These are phyloP conservation scores for Cercospora sp. DNA, from an alignment of 2,329 filamentous ascomycete species.

Conservation along the genomic window DNA sequence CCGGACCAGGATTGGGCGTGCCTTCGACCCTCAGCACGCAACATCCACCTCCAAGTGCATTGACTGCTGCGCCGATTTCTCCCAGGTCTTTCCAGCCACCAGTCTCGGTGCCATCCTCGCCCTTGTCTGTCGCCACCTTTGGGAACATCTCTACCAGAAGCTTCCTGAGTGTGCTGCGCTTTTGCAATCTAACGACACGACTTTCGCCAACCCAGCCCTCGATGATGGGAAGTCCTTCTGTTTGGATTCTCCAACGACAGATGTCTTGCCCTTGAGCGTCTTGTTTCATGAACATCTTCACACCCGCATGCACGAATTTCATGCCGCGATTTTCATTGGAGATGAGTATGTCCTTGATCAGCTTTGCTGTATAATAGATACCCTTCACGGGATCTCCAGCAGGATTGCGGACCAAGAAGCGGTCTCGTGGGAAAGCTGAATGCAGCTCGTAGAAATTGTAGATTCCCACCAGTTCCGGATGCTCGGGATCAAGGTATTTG, in stretches of 20 bases:
- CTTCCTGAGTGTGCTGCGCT: slow-evolving; percentile 75
- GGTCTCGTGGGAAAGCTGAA: slow-evolving; percentile 78
- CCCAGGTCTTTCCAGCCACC: slow-evolving; percentile 71
- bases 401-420: slow-evolving; percentile 95
- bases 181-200: slow-evolving; percentile 71
- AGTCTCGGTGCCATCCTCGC: slow-evolving; percentile 51
- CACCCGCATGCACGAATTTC: slow-evolving; percentile 93
- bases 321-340: slow-evolving; percentile 88
- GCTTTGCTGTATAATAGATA: slow-evolving; percentile 89
- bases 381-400: slow-evolving; percentile 85
- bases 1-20: slow-evolving; percentile 29
- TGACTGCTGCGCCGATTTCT: slow-evolving; percentile 82
- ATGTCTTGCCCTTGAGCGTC: slow-evolving; percentile 83
- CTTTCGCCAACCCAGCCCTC: slow-evolving; percentile 83
- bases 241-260: slow-evolving; percentile 93
- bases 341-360: slow-evolving; percentile 80
- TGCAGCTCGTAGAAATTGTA: slow-evolving; percentile 84
- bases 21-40: slow-evolving; percentile 75
- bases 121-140: slow-evolving; percentile 57
- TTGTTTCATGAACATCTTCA: slow-evolving; percentile 99
- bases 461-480: slow-evolving; percentile 75
- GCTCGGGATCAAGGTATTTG: slow-evolving; percentile 77
- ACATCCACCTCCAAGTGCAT: slow-evolving; percentile 83
- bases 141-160: slow-evolving; percentile 97
- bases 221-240: slow-evolving; percentile 86